phyloP scores from a whole-genome alignment of 2,329 filamentous ascomycete genomes.

The Conoideocrella luteorostrata region DNA sequence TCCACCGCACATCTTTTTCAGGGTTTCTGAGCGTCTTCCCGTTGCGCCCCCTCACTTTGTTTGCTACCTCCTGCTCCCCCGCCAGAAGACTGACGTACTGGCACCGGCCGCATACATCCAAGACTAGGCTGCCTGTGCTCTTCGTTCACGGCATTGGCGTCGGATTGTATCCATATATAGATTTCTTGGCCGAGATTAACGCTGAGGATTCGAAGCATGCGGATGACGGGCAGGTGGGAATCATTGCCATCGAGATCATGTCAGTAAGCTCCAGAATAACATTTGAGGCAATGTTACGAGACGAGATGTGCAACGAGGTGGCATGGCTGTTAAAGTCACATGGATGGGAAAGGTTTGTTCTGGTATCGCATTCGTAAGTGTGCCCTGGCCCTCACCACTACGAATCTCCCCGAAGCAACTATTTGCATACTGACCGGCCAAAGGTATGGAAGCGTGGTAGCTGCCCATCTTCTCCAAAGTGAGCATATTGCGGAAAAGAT shows the following conservation, averaged over 20 bases:
- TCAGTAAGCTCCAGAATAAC: conserved; percentile 53
- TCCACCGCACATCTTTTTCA: conserved; percentile 38
- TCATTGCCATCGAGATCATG: conserved; percentile 53
- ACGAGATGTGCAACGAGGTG: conserved; percentile 46
- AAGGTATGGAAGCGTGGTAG: conserved; percentile 48
- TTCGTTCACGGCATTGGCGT: conserved; percentile 58
- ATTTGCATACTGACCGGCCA: too few relatives aligned
- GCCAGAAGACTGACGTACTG: conserved; percentile 49
- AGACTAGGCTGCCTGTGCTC: conserved; percentile 47
- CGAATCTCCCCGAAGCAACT: too few relatives aligned
- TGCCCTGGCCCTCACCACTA: too few relatives aligned
- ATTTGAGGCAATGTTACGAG: conserved; percentile 35
- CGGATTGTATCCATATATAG: conserved; percentile 46
- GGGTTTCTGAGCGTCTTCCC: conserved; percentile 48
- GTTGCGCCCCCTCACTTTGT: conserved; percentile 41
- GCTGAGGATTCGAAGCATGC: conserved; percentile 21
- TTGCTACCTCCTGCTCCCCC: conserved; percentile 38
- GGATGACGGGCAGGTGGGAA: conserved; percentile 44
- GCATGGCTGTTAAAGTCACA: conserved; percentile 44
- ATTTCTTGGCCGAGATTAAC: conserved; percentile 48
- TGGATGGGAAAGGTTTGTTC: conserved; percentile 43
- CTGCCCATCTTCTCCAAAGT: conserved; percentile 46
- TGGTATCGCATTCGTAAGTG: conserved; percentile 41
- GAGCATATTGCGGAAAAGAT: conserved; percentile 28
- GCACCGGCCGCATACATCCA: conserved; percentile 54